These are phyloP conservation scores for Populus simonii DNA, from an alignment of 345 rosid genomes.

Conservation along the genomic window DNA sequence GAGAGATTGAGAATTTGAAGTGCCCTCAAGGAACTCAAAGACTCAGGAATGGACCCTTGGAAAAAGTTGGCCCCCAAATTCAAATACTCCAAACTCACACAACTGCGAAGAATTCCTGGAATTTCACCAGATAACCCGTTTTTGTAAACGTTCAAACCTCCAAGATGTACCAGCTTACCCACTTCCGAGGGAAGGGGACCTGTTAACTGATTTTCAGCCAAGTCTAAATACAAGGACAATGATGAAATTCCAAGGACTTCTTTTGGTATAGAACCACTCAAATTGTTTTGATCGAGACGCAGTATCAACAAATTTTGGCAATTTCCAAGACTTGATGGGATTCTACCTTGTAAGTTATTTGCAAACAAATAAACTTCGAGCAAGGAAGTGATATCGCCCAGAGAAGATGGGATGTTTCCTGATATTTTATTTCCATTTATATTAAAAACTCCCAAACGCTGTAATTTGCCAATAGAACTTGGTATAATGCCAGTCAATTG, in stretches of 20 bases:
- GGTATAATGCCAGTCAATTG: too few species aligned
- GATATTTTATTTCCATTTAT: neutral
- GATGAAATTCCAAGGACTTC: neutral
- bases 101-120: conserved; percentile 4
- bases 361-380: neutral
- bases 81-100: conserved; percentile 5
- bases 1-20: conserved; percentile 11
- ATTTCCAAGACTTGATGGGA: neutral
- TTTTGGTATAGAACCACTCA: neutral
- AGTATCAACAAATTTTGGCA: too few species aligned
- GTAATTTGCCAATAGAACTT: neutral
- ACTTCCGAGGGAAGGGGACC: conserved; percentile 2
- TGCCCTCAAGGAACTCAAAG: conserved; percentile 3
- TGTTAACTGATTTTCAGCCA: conserved; percentile 3
- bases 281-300: too few species aligned
- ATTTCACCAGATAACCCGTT: neutral
- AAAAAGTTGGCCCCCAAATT: neutral
- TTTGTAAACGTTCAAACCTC: neutral
- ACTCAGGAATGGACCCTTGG: conserved; percentile 11
- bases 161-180: neutral
- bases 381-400: neutral
- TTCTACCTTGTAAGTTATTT: conserved; percentile 16
- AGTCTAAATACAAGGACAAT: neutral
- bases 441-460: neutral
- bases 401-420: conserved; percentile 10